Evolutionary conservation across 495 filamentous ascomycete genomes (phyloP).

Genomic region (Xylona heveae): DNA sequence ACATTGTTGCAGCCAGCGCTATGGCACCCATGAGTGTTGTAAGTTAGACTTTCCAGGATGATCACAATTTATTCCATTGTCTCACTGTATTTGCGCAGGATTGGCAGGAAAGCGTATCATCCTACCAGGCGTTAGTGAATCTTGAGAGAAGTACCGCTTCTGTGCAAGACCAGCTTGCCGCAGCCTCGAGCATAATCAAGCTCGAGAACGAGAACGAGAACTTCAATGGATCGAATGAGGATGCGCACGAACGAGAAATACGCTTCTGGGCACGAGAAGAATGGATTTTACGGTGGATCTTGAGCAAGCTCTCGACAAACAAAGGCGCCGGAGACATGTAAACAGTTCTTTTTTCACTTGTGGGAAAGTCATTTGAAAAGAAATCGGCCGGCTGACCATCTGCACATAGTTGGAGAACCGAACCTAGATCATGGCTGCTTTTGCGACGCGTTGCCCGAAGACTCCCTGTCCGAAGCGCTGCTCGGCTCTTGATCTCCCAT

Average conservation of each 20-base stretch:
- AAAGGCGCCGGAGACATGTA: constrained; percentile 11
- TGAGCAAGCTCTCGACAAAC: constrained; percentile 31
- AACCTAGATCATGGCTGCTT: constrained; percentile 25
- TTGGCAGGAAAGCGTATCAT: too few species aligned
- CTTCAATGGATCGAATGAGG: background rate
- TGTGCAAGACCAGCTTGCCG: constrained; percentile 10
- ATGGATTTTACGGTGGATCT: constrained; percentile 45
- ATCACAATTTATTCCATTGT: too few species aligned
- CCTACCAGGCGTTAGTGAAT: constrained; percentile 13
- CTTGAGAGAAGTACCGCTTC: constrained; percentile 10
- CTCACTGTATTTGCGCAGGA: too few species aligned
- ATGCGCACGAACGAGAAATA: too few species aligned
- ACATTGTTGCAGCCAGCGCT: too few species aligned
- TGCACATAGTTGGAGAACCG: too few species aligned
- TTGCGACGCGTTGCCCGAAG: constrained; percentile 23
- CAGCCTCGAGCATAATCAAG: constrained; percentile 22
- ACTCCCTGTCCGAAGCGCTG: constrained; percentile 23
- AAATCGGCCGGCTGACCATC: too few species aligned
- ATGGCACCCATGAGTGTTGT: too few species aligned
- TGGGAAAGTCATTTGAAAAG: constrained; percentile 3
- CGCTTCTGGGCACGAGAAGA: constrained; percentile 27
- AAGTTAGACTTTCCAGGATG: too few species aligned
- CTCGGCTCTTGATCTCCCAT: constrained; percentile 25
- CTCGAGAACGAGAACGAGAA: constrained; percentile 14
- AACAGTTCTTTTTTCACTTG: constrained; percentile 3